Evolutionary conservation across 805 yeast genomes (phyloP).

Genomic region (Cyberlindnera suaveolens): DNA sequence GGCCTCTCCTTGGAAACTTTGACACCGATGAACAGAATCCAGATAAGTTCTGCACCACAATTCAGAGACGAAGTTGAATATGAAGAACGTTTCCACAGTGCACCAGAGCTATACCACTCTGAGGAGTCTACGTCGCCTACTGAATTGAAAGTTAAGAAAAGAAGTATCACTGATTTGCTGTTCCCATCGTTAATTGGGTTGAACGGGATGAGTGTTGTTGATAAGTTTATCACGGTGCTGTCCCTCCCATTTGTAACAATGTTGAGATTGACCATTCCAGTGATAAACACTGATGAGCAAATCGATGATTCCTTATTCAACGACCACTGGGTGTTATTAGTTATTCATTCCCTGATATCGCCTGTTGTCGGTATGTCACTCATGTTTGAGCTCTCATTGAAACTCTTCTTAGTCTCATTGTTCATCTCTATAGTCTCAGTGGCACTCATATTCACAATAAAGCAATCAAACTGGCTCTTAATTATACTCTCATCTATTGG

Average conservation of each 20-base stretch:
- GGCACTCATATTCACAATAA: no score
- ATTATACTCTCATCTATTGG: slow-evolving; percentile 40
- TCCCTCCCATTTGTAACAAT: slow-evolving; percentile 30
- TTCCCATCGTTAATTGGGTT: slow-evolving; percentile 30
- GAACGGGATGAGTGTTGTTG: slow-evolving; percentile 18
- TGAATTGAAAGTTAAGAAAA: neutral
- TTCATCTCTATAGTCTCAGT: slow-evolving; percentile 7
- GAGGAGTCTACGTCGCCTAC: no score
- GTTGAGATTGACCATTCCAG: slow-evolving; percentile 31
- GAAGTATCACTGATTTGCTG: neutral
- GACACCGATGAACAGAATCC: neutral
- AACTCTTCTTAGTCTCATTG: slow-evolving; percentile 29
- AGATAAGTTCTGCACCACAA: slow-evolving; percentile 17
- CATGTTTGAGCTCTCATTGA: no score
- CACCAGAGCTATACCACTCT: slow-evolving; percentile 10
- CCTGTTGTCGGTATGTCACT: no score
- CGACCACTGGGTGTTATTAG: no score
- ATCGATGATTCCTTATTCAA: slow-evolving; percentile 3
- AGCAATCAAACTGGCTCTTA: neutral
- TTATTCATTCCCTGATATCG: no score
- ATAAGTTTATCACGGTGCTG: slow-evolving; percentile 24
- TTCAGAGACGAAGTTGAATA: slow-evolving; percentile 13
- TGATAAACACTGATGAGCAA: slow-evolving; percentile 18
- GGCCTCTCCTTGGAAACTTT: slow-evolving; percentile 12
- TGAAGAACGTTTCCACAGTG: slow-evolving; percentile 15